Evolutionary conservation across 2,329 filamentous ascomycete species (phyloP).

Genomic region (Cercospora beticola): DNA sequence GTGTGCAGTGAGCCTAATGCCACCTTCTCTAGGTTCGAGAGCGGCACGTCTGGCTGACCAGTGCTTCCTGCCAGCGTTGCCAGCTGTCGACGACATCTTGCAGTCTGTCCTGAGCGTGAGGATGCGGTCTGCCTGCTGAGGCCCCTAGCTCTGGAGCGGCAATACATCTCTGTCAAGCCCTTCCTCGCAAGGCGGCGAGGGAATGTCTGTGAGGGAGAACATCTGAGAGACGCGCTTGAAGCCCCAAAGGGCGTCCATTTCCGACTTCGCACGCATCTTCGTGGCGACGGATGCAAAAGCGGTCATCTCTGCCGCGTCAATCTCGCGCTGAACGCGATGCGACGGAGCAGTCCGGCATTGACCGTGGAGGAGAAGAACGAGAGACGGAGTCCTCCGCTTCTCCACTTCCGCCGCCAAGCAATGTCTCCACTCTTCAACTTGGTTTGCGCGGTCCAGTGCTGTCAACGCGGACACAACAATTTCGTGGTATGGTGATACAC

Average conservation of each 20-base stretch:
- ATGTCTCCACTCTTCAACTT: background rate
- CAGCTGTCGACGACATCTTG: background rate
- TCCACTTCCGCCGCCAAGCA: background rate
- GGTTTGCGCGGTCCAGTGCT: background rate
- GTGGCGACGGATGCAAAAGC: background rate
- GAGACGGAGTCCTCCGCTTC: background rate
- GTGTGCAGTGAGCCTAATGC: background rate
- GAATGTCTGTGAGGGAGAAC: background rate
- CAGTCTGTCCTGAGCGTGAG: background rate
- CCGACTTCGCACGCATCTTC: background rate
- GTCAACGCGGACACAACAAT: background rate
- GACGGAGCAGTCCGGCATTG: background rate
- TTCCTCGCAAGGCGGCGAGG: background rate
- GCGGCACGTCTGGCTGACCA: background rate
- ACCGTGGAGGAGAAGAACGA: background rate
- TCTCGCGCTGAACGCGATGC: background rate
- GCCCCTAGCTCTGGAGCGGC: background rate
- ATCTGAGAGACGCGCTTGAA: background rate
- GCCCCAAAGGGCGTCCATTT: background rate
- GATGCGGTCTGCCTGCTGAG: background rate
- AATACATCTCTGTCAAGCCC: background rate
- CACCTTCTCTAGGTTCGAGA: slow-evolving; percentile 6
- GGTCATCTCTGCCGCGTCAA: background rate
- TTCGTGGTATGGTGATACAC: background rate
- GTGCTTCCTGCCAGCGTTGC: background rate